Conservation (phyloP, 176 grass and related monocot genomes). For the Phoenix roebelenii region DNA sequence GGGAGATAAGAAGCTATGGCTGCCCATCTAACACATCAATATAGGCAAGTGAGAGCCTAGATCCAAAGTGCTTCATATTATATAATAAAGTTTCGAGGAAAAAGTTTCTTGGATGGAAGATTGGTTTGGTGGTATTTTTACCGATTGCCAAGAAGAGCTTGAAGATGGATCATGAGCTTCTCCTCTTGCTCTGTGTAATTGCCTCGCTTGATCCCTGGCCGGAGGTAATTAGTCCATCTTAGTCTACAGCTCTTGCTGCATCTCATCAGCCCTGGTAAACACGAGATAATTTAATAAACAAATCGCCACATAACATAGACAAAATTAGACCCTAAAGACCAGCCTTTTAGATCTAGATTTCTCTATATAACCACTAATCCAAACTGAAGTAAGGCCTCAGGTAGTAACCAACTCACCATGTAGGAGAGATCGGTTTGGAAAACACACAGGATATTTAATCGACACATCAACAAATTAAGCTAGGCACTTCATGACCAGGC, state of each 20-base stretch:
- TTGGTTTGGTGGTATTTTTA: constrained; percentile 4
- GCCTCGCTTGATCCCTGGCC: constrained; percentile 90
- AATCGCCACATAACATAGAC: not conserved
- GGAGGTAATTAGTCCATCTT: constrained; percentile 94
- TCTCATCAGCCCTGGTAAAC: constrained; percentile 66
- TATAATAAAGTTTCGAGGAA: no score
- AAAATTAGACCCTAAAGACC: no score
- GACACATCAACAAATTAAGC: no score
- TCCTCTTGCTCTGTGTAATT: constrained; percentile 91
- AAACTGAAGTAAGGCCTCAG: no score
- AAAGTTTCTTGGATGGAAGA: no score
- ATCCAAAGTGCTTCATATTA: not conserved
- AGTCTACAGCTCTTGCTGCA: constrained; percentile 99
- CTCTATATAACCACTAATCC: no score
- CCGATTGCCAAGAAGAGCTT: constrained; percentile 89
- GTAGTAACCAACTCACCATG: no score
- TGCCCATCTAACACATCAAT: constrained; percentile 47
- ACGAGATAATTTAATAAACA: not conserved
- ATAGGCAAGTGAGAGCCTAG: not conserved
- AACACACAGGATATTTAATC: no score
- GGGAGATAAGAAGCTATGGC: constrained; percentile 93
- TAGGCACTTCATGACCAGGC: no score
- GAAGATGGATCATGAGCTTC: constrained; percentile 88
- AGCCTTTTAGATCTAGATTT: no score
- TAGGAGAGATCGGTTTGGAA: no score